phyloP scores from a whole-genome alignment of 371 early-diverging fungal genomes.

The Choanephora cucurbitarum region DNA sequence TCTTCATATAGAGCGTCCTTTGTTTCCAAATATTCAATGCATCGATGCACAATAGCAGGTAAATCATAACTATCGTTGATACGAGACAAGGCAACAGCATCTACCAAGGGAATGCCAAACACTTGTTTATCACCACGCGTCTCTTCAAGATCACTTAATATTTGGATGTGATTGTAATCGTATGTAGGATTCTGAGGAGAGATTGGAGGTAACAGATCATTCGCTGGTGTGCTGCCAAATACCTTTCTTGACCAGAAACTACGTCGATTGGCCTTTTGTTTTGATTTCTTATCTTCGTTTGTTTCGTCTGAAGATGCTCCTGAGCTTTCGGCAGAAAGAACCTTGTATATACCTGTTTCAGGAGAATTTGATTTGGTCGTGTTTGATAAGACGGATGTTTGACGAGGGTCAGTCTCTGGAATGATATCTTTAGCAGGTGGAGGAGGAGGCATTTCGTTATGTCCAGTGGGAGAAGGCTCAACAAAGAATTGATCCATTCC shows the following conservation, averaged over 20 bases:
- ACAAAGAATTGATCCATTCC: conserved; percentile 2
- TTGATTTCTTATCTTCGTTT: background rate
- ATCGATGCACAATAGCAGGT: conserved; percentile 91
- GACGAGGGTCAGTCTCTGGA: background rate
- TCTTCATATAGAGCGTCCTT: conserved; percentile 85
- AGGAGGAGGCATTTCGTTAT: background rate
- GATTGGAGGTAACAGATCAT: background rate
- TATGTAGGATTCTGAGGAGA: conserved; percentile 6
- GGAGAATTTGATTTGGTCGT: too few species aligned
- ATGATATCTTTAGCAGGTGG: background rate
- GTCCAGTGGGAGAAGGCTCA: conserved; percentile 17
- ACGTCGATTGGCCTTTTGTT: conserved; percentile 20
- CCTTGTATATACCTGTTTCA: background rate
- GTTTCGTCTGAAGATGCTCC: background rate
- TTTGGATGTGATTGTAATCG: conserved; percentile 5
- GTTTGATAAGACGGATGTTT: background rate
- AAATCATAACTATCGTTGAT: conserved; percentile 76
- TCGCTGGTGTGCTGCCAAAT: conserved; percentile 1
- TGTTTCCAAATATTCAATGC: conserved; percentile 92
- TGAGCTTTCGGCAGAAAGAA: background rate
- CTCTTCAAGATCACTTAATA: conserved; percentile 13
- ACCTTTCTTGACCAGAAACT: conserved; percentile 13
- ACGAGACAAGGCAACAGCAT: conserved; percentile 61
- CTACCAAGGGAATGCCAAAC: conserved; percentile 73
- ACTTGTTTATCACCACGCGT: conserved; percentile 49